Evolutionary conservation across 129 eudicot genomes (phyloP).

Genomic region (Cynara cardunculus): DNA sequence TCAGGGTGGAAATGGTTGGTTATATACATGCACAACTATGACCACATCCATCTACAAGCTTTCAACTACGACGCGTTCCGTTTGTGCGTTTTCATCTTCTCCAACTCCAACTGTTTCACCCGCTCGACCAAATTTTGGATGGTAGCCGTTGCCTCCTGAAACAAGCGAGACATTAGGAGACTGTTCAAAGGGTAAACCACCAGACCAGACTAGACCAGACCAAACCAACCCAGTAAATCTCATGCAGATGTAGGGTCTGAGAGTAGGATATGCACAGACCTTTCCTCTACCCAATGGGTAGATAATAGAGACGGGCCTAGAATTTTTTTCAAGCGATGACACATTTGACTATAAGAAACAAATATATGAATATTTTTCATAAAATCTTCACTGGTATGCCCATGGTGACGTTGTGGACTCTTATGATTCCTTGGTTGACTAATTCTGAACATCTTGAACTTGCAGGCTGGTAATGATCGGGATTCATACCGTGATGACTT

Average conservation of each 20-base stretch:
- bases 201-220: neutral
- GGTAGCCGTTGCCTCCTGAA: conserved; percentile 59
- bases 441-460: no score
- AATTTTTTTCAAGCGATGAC: no score
- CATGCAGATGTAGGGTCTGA: neutral
- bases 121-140: conserved; percentile 55
- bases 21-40: neutral
- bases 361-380: no score
- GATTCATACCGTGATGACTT: no score
- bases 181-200: neutral
- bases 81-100: conserved; percentile 33
- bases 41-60: neutral
- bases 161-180: neutral
- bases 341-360: no score
- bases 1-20: neutral
- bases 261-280: neutral
- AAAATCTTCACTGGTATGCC: no score
- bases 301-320: no score
- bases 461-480: no score
- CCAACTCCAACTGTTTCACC: conserved; percentile 50
- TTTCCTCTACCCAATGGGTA: neutral
- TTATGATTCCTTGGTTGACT: no score
- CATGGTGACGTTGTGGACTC: no score
- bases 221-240: neutral
- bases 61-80: neutral